These are phyloP conservation scores for Grifola frondosa DNA, from an alignment of 1,284 basidiomycete genomes.

Conservation along the genomic window DNA sequence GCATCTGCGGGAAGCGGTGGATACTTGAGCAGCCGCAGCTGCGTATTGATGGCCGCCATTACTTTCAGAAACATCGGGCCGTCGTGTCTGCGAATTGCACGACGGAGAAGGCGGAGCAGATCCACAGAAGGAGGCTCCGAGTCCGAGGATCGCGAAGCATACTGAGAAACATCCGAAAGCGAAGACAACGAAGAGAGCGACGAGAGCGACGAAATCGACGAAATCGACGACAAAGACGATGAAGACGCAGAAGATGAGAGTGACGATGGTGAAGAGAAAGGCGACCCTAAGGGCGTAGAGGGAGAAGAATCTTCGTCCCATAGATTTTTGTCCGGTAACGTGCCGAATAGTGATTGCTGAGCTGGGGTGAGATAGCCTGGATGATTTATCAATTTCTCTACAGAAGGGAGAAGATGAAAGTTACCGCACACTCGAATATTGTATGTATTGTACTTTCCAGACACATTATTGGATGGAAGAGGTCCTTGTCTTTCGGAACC, in stretches of 20 bases:
- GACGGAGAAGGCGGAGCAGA: conserved; percentile 57
- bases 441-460: conserved; percentile 64
- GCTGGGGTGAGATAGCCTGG: conserved; percentile 67
- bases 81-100: conserved; percentile 60
- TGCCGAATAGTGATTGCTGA: conserved; percentile 64
- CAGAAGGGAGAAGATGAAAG: neutral
- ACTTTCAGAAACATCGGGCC: conserved; percentile 69
- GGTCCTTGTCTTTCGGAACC: conserved; percentile 74
- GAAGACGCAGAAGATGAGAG: conserved; percentile 22
- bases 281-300: conserved; percentile 23
- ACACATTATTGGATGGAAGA: conserved; percentile 77
- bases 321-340: conserved; percentile 52
- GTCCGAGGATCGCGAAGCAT: conserved; percentile 29
- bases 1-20: conserved; percentile 50
- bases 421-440: conserved; percentile 61
- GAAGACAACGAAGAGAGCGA: conserved; percentile 26
- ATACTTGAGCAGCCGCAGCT: conserved; percentile 63
- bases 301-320: conserved; percentile 38
- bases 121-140: conserved; percentile 36
- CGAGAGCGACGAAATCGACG: conserved; percentile 20
- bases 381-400: conserved; percentile 16
- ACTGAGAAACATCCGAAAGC: conserved; percentile 35
- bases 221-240: conserved; percentile 23
- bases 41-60: conserved; percentile 55
- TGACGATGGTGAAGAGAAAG: conserved; percentile 20